Evolutionary conservation across 805 yeast species (phyloP).

Genomic region (Lipomyces yamadae): DNA sequence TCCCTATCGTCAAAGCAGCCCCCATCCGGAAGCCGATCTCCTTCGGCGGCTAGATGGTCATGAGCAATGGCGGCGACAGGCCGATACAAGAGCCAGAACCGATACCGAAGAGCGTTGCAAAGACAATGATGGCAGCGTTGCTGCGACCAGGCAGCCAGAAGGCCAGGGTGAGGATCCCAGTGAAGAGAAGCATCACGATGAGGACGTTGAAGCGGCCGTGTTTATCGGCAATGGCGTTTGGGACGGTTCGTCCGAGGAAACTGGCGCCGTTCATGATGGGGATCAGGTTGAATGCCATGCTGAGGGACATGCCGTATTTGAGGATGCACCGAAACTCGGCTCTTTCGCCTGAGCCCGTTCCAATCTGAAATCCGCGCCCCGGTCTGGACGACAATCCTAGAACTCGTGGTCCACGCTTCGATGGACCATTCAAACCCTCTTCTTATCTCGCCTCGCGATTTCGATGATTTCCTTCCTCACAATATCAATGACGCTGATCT

Average conservation of each 20-base stretch:
- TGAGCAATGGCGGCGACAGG: slow-evolving; percentile 44
- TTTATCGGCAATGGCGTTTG: slow-evolving; percentile 53
- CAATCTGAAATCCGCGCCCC: too few relatives aligned
- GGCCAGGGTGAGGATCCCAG: slow-evolving; percentile 54
- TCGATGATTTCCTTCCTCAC: too few relatives aligned
- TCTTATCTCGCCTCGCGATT: too few relatives aligned
- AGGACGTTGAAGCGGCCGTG: slow-evolving; percentile 61
- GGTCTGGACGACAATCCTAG: too few relatives aligned
- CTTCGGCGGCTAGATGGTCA: slow-evolving; percentile 38
- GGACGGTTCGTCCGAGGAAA: slow-evolving; percentile 53
- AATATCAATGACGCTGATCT: too few relatives aligned
- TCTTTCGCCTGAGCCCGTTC: too few relatives aligned
- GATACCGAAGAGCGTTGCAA: slow-evolving; percentile 44
- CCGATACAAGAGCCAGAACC: slow-evolving; percentile 44
- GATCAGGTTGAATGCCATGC: slow-evolving; percentile 37
- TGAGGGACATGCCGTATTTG: background rate
- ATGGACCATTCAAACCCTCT: too few relatives aligned
- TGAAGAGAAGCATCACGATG: slow-evolving; percentile 46
- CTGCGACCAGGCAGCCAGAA: slow-evolving; percentile 73
- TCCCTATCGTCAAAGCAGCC: too few relatives aligned
- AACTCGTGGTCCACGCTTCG: too few relatives aligned
- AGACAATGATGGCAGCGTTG: slow-evolving; percentile 35
- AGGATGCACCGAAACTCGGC: too few relatives aligned
- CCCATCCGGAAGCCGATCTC: slow-evolving; percentile 57
- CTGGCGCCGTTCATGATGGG: slow-evolving; percentile 31